These are phyloP conservation scores for Tarenaya hassleriana DNA, from an alignment of 345 rosid genomes.

Conservation along the genomic window DNA sequence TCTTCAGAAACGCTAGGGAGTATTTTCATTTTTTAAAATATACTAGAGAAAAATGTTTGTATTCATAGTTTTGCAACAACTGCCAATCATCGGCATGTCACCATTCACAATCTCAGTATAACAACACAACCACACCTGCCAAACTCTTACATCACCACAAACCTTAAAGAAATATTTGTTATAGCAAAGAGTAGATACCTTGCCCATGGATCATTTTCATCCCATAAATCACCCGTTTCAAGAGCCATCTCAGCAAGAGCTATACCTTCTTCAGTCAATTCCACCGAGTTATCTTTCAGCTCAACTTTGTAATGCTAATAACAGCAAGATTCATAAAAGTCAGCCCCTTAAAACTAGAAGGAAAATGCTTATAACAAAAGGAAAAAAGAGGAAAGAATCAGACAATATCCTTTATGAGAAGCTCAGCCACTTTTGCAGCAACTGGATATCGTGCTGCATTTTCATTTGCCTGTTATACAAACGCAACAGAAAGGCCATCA, in stretches of 20 bases:
- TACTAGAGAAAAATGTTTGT: too few relatives aligned
- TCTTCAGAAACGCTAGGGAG: too few relatives aligned
- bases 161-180: conserved; percentile 6
- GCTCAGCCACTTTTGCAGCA: conserved; percentile 94
- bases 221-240: conserved; percentile 91
- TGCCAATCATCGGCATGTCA: conserved; percentile 2
- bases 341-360: conserved; percentile 16
- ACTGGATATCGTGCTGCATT: conserved; percentile 94
- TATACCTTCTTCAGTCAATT: conserved; percentile 93
- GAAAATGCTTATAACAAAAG: conserved; percentile 4
- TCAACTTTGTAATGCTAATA: conserved; percentile 80
- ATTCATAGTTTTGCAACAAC: too few relatives aligned
- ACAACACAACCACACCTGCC: conserved; percentile 1
- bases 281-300: conserved; percentile 92
- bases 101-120: neutral
- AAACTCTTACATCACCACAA: neutral
- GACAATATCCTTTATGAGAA: conserved; percentile 61
- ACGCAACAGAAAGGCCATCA: conserved; percentile 19
- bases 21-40: too few relatives aligned
- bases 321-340: conserved; percentile 14
- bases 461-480: conserved; percentile 61
- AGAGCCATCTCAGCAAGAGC: conserved; percentile 92
- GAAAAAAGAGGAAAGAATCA: conserved; percentile 13
- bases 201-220: conserved; percentile 97
- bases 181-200: conserved; percentile 43